A percentile compares a stretch with the other conserved stretches of the same genome.
Conservation (phyloP, 768 basidiomycete species). For the Cystofilobasidium capitatum region DNA sequence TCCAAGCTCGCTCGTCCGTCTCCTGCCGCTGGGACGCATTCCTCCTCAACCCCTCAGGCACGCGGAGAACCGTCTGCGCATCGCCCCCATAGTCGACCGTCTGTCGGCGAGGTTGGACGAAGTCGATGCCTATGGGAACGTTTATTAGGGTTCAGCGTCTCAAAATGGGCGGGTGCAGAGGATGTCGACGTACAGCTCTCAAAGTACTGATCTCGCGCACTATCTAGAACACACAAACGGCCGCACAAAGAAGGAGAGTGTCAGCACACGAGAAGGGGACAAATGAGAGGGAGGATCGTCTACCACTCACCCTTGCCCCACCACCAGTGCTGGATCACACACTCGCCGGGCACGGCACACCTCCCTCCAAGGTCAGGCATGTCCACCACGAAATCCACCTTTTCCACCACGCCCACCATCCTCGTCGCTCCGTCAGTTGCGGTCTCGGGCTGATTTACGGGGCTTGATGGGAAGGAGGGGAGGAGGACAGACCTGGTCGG, state of each 20-base stretch:
- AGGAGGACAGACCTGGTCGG: not conserved
- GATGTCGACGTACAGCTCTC: slow-evolving; percentile 11
- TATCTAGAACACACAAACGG: not conserved
- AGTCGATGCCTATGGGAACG: slow-evolving; percentile 13
- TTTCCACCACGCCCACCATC: no score
- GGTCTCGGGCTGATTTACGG: not conserved
- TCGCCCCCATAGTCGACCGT: no score
- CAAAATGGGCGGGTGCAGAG: not conserved
- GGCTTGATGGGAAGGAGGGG: no score
- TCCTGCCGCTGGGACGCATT: no score
- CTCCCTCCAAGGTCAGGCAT: slow-evolving; percentile 14
- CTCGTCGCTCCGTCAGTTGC: no score
- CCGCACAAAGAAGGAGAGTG: not conserved
- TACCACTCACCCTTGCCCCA: slow-evolving; percentile 11
- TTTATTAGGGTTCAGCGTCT: not conserved
- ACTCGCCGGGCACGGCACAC: slow-evolving; percentile 14
- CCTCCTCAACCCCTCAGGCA: no score
- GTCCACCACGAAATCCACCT: slow-evolving; percentile 17
- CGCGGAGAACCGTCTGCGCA: no score
- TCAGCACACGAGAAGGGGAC: not conserved
- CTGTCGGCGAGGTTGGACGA: slow-evolving; percentile 3
- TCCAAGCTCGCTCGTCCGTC: no score
- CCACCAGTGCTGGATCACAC: slow-evolving; percentile 18
- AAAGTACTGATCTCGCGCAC: slow-evolving; percentile 16
- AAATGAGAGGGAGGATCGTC: no score